These are phyloP conservation scores for Penicillium sp. DNA, from an alignment of 2,329 filamentous ascomycete genomes.

Conservation along the genomic window DNA sequence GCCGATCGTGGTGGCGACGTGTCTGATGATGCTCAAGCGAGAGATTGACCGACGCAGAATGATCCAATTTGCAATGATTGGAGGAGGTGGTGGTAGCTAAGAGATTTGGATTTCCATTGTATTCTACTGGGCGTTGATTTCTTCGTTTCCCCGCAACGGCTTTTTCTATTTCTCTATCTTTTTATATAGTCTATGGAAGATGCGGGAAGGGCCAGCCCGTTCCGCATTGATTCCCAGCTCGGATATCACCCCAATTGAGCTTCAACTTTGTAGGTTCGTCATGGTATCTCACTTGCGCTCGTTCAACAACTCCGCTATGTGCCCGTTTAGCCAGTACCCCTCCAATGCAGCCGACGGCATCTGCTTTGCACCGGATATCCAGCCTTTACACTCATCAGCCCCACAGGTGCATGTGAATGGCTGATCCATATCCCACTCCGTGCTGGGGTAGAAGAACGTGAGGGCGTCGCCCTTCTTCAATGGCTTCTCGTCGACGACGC, in stretches of 20 bases:
- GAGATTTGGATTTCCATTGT: no score
- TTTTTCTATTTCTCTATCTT: neutral
- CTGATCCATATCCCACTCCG: constrained; percentile 51
- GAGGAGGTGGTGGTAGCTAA: constrained; percentile 9
- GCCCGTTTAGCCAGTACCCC: constrained; percentile 45
- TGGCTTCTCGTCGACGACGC: constrained; percentile 39
- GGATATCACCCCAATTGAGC: neutral
- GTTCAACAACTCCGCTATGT: constrained; percentile 36
- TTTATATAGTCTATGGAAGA: neutral
- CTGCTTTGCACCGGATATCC: constrained; percentile 41
- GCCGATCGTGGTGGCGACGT: constrained; percentile 56
- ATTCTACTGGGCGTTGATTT: neutral
- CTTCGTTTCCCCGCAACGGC: neutral
- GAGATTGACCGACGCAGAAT: constrained; percentile 59
- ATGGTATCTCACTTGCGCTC: constrained; percentile 18
- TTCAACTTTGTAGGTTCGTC: neutral
- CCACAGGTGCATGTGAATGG: constrained; percentile 47
- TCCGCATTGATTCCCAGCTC: neutral
- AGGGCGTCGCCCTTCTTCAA: constrained; percentile 43
- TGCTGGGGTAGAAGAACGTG: constrained; percentile 52
- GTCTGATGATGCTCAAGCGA: constrained; percentile 63
- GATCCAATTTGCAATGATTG: constrained; percentile 51
- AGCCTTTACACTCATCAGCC: constrained; percentile 38
- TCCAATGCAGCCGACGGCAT: constrained; percentile 34
- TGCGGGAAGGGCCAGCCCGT: neutral